Evolutionary conservation across 805 yeast genomes (phyloP), one percentile per base, ranked within the genome.

Genomic region (Priceomyces haplophilus): DNA sequence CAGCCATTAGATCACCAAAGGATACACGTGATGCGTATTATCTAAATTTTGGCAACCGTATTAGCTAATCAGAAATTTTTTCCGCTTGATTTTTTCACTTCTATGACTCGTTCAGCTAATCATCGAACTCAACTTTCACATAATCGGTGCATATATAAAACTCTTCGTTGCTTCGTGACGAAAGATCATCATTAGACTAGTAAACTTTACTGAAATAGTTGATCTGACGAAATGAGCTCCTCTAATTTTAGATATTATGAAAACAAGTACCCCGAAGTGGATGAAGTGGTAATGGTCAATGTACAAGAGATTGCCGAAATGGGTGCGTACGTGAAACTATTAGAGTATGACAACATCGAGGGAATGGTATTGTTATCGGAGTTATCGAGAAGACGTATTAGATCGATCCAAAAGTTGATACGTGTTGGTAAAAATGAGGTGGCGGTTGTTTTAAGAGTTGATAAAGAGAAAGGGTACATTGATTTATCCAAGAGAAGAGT

Each of bases 371-470:
- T 93, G 52, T 79, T 93, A 58, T 85, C 96, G 33, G 99, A 93
- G 72, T 79, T 93, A 55, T 90, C 98, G 29, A 87, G 99, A 80
- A 88, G 99, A 78, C 95, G 99, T 75, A 93, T 93, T 59, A 82
- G 99, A 68, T 88, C 97, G 41, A 93, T 93, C 61, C 99, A 93
- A 71, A 93, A 93, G 66, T 80, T 89, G 64, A 90, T 93, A 67
- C 85, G 98, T 73, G 98, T 93, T 50, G 99, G 99, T 52, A 88
- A 95, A 65, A 93, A 93, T 62, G 99, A 93, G 71, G 97, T 93
- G 43, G 99, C 91, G 25, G 97, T 93, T 46, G 99, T 93, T 7
- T 76, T 93, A 61, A 85, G 99, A 75, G 99, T 93, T 47, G 99
- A 93, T 71, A 90, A 90, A 68, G 99, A 93, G 67, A 93, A 93